Percentiles rank a stretch among this genome's conserved stretches.
phyloP scores from a whole-genome alignment of 73 alveolate genomes.

The Paramecium pentaurelia region DNA sequence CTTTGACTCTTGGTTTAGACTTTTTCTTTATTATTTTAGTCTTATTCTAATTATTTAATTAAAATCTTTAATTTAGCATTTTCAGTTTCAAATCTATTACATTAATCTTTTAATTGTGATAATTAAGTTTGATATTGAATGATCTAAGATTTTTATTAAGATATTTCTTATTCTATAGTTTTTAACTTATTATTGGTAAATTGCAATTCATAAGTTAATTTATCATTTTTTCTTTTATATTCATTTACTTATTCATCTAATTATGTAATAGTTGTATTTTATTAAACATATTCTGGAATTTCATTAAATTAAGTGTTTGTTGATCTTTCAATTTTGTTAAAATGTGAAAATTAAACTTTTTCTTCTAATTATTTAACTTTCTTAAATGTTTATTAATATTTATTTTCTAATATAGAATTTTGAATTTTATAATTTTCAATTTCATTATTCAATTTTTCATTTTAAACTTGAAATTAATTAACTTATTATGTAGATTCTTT shows the following conservation, averaged over 20 bases:
- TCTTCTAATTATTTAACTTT: slow-evolving; percentile 16
- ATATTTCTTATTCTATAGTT: background rate
- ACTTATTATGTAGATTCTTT: background rate
- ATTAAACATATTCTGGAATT: background rate
- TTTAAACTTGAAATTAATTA: background rate
- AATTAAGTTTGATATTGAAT: background rate
- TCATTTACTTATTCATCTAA: background rate
- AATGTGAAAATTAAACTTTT: background rate
- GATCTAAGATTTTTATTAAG: background rate
- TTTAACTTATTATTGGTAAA: background rate
- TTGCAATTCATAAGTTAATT: background rate
- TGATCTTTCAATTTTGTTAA: background rate
- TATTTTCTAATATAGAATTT: background rate
- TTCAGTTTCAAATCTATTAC: background rate
- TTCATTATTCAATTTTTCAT: background rate
- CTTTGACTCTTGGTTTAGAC: background rate
- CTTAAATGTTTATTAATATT: background rate
- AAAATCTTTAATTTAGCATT: background rate
- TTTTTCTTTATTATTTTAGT: background rate
- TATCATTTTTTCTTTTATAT: background rate
- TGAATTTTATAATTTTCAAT: background rate
- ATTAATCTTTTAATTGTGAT: background rate
- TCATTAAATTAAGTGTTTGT: background rate
- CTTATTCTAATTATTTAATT: background rate
- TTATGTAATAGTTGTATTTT: background rate